Conservation (phyloP, 2,329 filamentous ascomycete species). For the Arthrobotrys sphaeroides region DNA sequence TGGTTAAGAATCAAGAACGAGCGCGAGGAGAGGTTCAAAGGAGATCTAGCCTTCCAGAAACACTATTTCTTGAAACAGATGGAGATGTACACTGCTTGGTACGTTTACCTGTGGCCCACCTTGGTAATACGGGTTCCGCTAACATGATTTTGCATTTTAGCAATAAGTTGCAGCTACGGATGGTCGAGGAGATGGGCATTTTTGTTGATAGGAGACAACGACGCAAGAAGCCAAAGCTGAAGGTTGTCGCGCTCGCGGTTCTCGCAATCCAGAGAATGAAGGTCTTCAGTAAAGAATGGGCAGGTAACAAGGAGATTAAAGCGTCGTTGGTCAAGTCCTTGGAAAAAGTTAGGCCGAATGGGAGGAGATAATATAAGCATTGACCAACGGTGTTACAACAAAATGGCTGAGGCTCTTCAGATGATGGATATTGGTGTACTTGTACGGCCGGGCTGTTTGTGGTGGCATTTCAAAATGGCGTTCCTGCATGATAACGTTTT, state of each 20-base stretch:
- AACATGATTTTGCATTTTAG: constrained; percentile 65
- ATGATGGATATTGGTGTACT: neutral
- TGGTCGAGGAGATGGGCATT: constrained; percentile 84
- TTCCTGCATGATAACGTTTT: constrained; percentile 11
- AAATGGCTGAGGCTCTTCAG: neutral
- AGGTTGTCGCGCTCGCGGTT: constrained; percentile 65
- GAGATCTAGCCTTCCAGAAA: constrained; percentile 86
- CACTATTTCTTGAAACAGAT: constrained; percentile 80
- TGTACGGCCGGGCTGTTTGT: neutral
- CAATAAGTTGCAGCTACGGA: constrained; percentile 88
- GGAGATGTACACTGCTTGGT: constrained; percentile 89
- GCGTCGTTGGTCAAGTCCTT: constrained; percentile 56
- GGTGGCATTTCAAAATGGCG: constrained; percentile 35
- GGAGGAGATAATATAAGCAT: neutral
- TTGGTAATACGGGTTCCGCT: constrained; percentile 9
- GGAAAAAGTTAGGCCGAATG: constrained; percentile 54
- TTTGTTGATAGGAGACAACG: constrained; percentile 64
- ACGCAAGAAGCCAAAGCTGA: constrained; percentile 64
- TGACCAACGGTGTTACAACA: neutral
- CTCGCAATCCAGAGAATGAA: constrained; percentile 67
- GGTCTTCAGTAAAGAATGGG: constrained; percentile 65
- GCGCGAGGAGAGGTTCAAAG: constrained; percentile 81
- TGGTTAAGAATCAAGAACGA: constrained; percentile 85
- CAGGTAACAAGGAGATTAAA: constrained; percentile 64
- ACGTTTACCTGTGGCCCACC: constrained; percentile 63